Conservation (phyloP, 2,329 filamentous ascomycete genomes). For the Colletotrichum noveboracense region DNA sequence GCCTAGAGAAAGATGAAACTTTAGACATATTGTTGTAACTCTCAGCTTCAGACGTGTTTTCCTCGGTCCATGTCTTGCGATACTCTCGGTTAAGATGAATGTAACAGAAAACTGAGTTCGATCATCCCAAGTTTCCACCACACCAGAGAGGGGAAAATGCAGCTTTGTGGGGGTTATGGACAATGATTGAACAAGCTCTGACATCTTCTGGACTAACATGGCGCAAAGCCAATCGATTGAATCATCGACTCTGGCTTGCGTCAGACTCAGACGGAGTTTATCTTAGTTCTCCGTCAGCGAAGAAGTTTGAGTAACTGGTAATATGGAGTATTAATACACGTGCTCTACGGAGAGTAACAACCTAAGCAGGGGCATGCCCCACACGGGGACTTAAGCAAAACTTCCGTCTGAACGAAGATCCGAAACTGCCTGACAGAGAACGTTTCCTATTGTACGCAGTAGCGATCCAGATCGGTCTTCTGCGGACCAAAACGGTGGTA, state of each 20-base stretch:
- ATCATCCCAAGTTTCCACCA: background rate
- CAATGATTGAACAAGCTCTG: background rate
- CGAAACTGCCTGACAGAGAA: background rate
- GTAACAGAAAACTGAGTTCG: background rate
- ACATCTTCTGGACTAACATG: background rate
- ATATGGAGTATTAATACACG: background rate
- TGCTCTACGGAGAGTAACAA: background rate
- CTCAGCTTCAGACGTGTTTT: background rate
- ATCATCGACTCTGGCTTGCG: background rate
- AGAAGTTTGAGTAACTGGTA: fast-evolving
- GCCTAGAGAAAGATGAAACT: background rate
- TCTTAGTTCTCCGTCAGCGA: background rate
- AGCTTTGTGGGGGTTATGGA: background rate
- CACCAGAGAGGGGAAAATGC: background rate
- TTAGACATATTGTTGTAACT: background rate
- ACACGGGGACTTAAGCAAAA: background rate
- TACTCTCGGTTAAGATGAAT: background rate
- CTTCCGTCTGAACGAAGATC: background rate
- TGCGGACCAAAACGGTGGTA: background rate
- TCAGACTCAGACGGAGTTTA: background rate
- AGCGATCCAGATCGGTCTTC: background rate
- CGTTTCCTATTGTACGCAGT: background rate
- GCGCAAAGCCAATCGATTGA: background rate
- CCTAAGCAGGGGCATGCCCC: background rate
- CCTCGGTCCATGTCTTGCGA: background rate